phyloP scores from a whole-genome alignment of 73 alveolate genomes.

The Tetrahymena thermophila region DNA sequence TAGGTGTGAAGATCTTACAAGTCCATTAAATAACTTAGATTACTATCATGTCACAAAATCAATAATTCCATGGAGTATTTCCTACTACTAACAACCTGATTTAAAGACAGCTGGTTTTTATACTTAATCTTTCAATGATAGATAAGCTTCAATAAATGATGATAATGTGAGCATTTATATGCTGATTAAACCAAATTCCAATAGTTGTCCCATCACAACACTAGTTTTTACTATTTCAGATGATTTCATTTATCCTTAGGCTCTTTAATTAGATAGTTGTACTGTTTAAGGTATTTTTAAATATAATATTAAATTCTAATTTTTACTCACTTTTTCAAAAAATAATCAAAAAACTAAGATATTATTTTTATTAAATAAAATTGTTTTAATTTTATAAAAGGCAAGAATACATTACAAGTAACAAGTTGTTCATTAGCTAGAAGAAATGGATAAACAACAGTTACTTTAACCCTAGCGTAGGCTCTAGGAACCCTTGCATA shows the following conservation, averaged over 20 bases:
- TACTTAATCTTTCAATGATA: background rate
- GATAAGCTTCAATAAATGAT: background rate
- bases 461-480: background rate
- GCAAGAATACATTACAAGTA: background rate
- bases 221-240: background rate
- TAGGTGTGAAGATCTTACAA: background rate
- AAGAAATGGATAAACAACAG: background rate
- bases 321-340: no score
- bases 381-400: background rate
- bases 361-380: no score
- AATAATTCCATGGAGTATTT: background rate
- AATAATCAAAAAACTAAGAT: no score
- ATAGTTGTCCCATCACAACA: background rate
- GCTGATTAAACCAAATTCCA: background rate
- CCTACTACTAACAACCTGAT: background rate
- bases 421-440: background rate
- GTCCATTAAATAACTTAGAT: background rate
- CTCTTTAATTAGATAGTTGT: background rate
- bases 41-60: background rate
- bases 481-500: background rate
- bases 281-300: background rate
- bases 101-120: background rate
- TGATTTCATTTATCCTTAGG: background rate
- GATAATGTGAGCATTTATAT: background rate
- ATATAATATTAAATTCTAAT: background rate